Evolutionary conservation across 495 filamentous ascomycete species (phyloP), one percentile per base, ranked within the genome.

Genomic region (Tuber umbilicatum): DNA sequence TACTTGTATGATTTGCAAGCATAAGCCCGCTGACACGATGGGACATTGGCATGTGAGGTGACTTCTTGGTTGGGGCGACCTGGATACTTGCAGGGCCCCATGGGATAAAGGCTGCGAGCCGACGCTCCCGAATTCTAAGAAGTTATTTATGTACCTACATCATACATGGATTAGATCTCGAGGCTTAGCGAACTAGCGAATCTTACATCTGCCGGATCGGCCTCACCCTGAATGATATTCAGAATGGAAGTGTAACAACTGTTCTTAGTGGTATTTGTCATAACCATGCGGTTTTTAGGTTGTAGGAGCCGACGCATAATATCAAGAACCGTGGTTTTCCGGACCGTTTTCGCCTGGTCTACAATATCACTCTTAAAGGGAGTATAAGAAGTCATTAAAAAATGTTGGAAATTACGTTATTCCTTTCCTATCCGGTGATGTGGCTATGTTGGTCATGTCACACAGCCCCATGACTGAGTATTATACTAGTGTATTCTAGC

Each of bases 51-150:
- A 97, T 89, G 83, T 99, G 97, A 5, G 95, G 96, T 47, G 92
- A 96, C 82, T 96, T 94, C 86, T 97, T 97, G 5, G 95, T 97
- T 67, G 98, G 85, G 2, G 95, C 95, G 19, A 99, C 95, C 84
- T 99, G 95, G 77, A 99, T 99, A 82, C 91, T 94, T 17, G 95
- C 95, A 0, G 95, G 95, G n/a, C 95, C 95, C 95, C 95, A 99
- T 23, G 96, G 96, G 77, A 99, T 98, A 82, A 99, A 99, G 7
- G 93, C 95, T 9, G 95, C 96, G 19, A 99, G 87, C 67, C 92
- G 90, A 70, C 95, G 92, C 84, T 99, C 95, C 47, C 95, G 91
- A 81, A 99, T 98, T 74, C 95, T 92, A 71, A 99, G 90, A 72
- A 99, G 87, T 47, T 94, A 97, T 89, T 99, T 99, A 85, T 99